Evolutionary conservation across 257 asterid species (phyloP), one percentile per base, ranked within the genome.

Genomic region (Cynanchum wilfordii): DNA sequence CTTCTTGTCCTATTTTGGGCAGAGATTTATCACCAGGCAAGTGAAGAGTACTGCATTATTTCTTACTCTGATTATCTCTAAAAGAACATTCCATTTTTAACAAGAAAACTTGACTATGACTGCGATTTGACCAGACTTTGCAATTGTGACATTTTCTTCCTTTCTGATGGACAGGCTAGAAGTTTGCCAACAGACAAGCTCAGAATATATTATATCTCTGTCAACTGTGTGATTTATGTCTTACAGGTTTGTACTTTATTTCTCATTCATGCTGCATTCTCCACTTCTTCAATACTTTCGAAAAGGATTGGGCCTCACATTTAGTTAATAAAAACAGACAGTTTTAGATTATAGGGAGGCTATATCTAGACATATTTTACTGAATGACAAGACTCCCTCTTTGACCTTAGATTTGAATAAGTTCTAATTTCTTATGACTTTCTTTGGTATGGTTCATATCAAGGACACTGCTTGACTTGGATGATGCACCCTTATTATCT

Each of bases 1-100:
- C 97, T 92, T 79, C 96, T 90, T 78, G 95, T 89, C 72, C 90
- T 92, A 68, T 92, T 92, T 70, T 92, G 98, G 98, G 98, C 98
- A 8, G 98, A 90, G 84, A 88, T 92, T 81, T 92, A 92, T 82
- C 96, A 92, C 82, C 98, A 92, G 92, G 98, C 87, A 77, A 78
- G 84, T 76, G 54, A 68, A 78, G 77, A 56, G 52, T 75, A 65
- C 47, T 27, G 63, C 42, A 51, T 36, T 50, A 52, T 52, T 73
- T 8, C 20, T 56, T 50, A 16, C 50, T 62, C 11, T 38, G 0
- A 25, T 50, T n/a, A 54, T 27, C 25, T 8, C 20, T 8, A 66
- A 11, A 25, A 13, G 8, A 10, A 49, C 1, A 17, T 36, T 17
- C 51, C 29, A 9, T 27, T 59, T 10, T 72, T 59, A 10, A n/a